phyloP scores from a whole-genome alignment of 352 stramenopile genomes.

The Poterioochromonas sp. region DNA sequence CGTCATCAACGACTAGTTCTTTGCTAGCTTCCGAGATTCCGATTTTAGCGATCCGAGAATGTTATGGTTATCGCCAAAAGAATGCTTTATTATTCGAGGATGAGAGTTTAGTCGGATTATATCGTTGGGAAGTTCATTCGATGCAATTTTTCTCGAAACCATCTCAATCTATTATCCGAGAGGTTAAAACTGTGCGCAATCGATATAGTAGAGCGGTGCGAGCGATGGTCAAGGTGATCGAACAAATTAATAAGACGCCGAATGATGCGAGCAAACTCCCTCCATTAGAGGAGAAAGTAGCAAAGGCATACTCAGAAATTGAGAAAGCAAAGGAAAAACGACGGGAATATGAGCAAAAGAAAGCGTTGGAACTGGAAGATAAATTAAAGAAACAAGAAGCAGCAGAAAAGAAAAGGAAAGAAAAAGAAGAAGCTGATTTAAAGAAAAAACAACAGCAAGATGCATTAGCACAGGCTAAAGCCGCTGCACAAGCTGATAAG shows the following conservation, averaged over 20 bases:
- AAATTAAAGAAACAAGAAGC: not conserved
- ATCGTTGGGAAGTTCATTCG: not conserved
- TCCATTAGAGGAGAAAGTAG: not conserved
- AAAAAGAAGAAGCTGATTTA: slow-evolving; percentile 17
- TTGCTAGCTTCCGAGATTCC: no score
- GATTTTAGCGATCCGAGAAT: no score
- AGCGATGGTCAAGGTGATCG: not conserved
- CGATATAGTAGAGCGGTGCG: not conserved
- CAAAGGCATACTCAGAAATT: not conserved
- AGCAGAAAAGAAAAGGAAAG: slow-evolving; percentile 2
- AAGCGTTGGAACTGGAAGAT: not conserved
- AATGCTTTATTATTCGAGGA: no score
- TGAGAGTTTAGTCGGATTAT: no score
- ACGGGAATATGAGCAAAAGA: not conserved
- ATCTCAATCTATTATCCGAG: not conserved
- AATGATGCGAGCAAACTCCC: not conserved
- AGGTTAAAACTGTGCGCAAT: not conserved
- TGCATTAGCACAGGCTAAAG: not conserved
- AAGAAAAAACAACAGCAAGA: not conserved
- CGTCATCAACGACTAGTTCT: no score
- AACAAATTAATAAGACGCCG: not conserved
- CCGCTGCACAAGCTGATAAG: not conserved
- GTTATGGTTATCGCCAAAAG: no score
- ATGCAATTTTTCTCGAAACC: not conserved
- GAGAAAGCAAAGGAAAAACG: not conserved